phyloP scores from a whole-genome alignment of 192 early-diverging fungal genomes.

The Coemansia sp. region DNA sequence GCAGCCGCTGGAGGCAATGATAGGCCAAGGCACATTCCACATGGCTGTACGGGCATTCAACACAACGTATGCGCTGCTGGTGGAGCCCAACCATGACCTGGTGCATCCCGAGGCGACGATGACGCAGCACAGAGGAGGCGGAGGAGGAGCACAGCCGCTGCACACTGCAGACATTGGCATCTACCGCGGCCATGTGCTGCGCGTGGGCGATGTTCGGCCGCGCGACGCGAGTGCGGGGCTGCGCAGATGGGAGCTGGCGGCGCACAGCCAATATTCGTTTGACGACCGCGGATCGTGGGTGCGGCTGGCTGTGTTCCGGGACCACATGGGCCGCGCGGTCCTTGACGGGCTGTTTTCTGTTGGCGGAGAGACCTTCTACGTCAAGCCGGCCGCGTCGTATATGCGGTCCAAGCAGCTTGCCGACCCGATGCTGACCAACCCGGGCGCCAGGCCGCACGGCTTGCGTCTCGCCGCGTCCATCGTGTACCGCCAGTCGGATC shows the following conservation, averaged over 20 bases:
- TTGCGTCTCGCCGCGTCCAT: slow-evolving; percentile 51
- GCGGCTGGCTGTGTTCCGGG: slow-evolving; percentile 58
- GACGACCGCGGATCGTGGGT: slow-evolving; percentile 51
- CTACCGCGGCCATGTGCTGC: slow-evolving; percentile 60
- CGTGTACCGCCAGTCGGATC: slow-evolving; percentile 68
- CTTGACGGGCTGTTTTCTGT: slow-evolving; percentile 64
- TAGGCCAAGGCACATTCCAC: slow-evolving; percentile 60
- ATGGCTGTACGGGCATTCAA: slow-evolving; percentile 65
- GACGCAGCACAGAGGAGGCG: slow-evolving; percentile 18
- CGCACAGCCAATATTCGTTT: slow-evolving; percentile 41
- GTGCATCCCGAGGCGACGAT: slow-evolving; percentile 65
- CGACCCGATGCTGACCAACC: slow-evolving; percentile 54
- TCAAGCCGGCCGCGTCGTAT: slow-evolving; percentile 62
- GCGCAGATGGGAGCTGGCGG: slow-evolving; percentile 34
- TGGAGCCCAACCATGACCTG: slow-evolving; percentile 71
- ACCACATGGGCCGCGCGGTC: slow-evolving; percentile 37
- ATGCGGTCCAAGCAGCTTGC: slow-evolving; percentile 56
- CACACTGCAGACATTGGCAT: slow-evolving; percentile 54
- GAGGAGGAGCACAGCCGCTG: slow-evolving; percentile 11
- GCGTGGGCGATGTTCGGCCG: slow-evolving; percentile 25
- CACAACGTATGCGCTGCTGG: slow-evolving; percentile 64
- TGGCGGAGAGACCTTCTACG: slow-evolving; percentile 59
- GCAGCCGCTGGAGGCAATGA: slow-evolving; percentile 27
- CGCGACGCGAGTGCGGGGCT: slow-evolving; percentile 21
- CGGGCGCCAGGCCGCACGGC: slow-evolving; percentile 19